Evolutionary conservation across 352 stramenopile species (phyloP), one percentile per base, ranked within the genome.

Genomic region (Phytophthora citricola): DNA sequence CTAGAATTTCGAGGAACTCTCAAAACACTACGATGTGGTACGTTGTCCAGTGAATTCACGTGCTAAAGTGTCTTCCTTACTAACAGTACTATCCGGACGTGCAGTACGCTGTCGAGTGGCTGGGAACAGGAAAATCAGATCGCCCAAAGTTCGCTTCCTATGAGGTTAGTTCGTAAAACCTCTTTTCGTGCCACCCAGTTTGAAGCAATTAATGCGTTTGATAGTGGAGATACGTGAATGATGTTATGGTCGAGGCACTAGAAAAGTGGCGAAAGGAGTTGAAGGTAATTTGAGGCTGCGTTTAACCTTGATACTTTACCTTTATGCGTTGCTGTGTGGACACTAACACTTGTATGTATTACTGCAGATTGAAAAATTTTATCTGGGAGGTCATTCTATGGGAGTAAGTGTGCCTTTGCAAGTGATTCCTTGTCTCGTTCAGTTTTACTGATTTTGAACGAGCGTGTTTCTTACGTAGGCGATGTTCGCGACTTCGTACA

Each of bases 71-170:
- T 11, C 9, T 5, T 34, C 29, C 9, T 39, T 48, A 15, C 9
- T 39, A 36, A 26, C 24, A 26, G 24, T 26, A 26, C 24, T 49
- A 32, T 51, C 11, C 44, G 4, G 4, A 3, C 20, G 24, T 46
- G 7, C 11, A 91, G 83, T 92, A 91, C 22, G 81, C 84, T 20
- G 64, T 92, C 27, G 84, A 92, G 53, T 92, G 84, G 84, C 24
- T 91, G 11, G 84, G 84, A 41, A 81, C 79, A 22, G 84, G 81
- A 10, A 77, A 80, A 40, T 91, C 81, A 0, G 69, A 90, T 66
- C 84, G 84, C 3, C 84, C 84, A 4, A 69, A 79, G 6, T 88
- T 89, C 47, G 56, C 47, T 22, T 85, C 76, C 2, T 87, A 89
- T 39, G 71, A 86, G 56, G 84, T 92, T 43, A 14, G 48, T 60